Evolutionary conservation across 805 yeast genomes (phyloP), one percentile per base, ranked within the genome.

Genomic region (Yamadazyma ubonensis): DNA sequence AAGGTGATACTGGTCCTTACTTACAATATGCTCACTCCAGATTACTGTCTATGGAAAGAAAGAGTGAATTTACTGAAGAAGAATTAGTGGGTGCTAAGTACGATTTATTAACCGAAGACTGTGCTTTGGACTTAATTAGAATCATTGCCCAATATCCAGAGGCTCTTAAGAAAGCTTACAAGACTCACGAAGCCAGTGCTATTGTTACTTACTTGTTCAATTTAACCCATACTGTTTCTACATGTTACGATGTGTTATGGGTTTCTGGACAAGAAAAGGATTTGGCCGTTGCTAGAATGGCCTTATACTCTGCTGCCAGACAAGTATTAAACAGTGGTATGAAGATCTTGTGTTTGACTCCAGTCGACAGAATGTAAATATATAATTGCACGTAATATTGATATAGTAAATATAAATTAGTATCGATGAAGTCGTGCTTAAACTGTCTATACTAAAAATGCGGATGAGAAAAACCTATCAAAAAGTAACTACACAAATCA

Each of bases 1-100:
- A 93, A 73, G 99, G 99, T 67, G 99, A 93, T 67, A 93, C 99
- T 42, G 99, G 99, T 61, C 98, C 99, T 44, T 93, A 93, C 70
- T 76, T 93, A 62, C 99, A 93, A 68, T 93, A 93, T 59, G 98
- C 99, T 31, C 99, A 93, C 69, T 89, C 98, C 15, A 86, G 99
- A 67, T 79, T 93, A 60, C 79, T 95, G 68, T 89, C 97, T 5
- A 89, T 93, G 54, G 90, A 87, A 68, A 84, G 98, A 72, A 87
- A 86, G 54, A 79, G 95, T 15, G 69, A 65, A 20, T 57, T 61
- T 50, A 42, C 63, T 45, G 61, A 65, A 15, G 71, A 66, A 19
- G 65, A 72, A 38, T 63, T 73, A 56, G 43, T 54, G 29, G 56
- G 56, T 15, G 83, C 84, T 42, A 78, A 86, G 60, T 75, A 69